Conservation (phyloP, 495 filamentous ascomycete species). For the Lentithecium fluviatile region DNA sequence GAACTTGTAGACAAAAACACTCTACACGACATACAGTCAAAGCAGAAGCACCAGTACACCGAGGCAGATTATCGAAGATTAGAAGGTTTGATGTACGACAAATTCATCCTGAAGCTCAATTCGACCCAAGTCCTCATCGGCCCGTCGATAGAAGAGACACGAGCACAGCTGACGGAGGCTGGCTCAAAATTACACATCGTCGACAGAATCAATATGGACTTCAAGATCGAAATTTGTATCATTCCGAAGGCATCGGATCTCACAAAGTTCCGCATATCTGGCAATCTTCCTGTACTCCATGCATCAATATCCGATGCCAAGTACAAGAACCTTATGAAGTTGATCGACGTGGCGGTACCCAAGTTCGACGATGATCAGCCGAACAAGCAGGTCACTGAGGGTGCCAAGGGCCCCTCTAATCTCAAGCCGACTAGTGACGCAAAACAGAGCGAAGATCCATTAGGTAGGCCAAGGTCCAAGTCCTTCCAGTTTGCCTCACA, state of each 20-base stretch:
- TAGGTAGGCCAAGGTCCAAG: constrained; percentile 52
- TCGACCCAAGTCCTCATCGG: constrained; percentile 95
- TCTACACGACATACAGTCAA: constrained; percentile 82
- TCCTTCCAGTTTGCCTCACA: constrained; percentile 64
- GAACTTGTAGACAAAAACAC: constrained; percentile 89
- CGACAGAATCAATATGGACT: constrained; percentile 95
- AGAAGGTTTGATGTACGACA: constrained; percentile 92
- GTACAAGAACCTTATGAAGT: constrained; percentile 92
- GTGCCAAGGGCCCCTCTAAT: constrained; percentile 32
- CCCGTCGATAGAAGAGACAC: constrained; percentile 87
- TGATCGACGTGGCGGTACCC: constrained; percentile 93
- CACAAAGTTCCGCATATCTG: constrained; percentile 87
- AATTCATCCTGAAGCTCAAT: constrained; percentile 85
- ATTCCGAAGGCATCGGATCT: constrained; percentile 90
- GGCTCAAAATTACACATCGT: constrained; percentile 84
- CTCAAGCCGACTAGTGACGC: constrained; percentile 25
- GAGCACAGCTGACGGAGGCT: constrained; percentile 71
- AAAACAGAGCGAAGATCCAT: constrained; percentile 43
- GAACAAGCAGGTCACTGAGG: constrained; percentile 32
- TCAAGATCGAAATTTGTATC: constrained; percentile 87
- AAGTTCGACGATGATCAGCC: constrained; percentile 63
- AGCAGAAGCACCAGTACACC: constrained; percentile 82
- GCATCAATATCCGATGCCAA: constrained; percentile 89
- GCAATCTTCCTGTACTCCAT: constrained; percentile 87
- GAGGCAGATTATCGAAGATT: constrained; percentile 84